Conservation (phyloP, 164 flowering plant species). For the Brasenia schreberi region DNA sequence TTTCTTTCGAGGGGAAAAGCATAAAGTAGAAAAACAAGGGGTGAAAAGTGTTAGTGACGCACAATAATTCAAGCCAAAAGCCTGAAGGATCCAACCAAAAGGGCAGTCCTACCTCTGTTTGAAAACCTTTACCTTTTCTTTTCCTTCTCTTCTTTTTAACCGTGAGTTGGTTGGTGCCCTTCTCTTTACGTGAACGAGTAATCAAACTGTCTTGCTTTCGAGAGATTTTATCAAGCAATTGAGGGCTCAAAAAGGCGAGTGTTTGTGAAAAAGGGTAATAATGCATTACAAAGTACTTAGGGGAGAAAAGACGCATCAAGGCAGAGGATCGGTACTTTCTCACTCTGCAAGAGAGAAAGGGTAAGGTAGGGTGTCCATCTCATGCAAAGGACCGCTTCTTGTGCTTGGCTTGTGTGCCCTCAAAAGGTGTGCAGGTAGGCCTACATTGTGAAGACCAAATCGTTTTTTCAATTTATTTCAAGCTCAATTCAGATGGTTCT, state of each 20-base stretch:
- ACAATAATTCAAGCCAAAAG: constrained; percentile 10
- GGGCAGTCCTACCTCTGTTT: background rate
- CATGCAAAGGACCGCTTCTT: background rate
- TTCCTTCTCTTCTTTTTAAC: background rate
- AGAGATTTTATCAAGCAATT: background rate
- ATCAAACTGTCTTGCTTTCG: background rate
- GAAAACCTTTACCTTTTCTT: background rate
- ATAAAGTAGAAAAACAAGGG: background rate
- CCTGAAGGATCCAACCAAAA: background rate
- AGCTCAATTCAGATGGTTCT: no score
- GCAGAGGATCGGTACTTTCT: background rate
- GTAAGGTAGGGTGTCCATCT: background rate
- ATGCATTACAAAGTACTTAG: background rate
- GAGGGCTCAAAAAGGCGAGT: background rate
- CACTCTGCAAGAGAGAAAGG: no score
- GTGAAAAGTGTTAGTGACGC: constrained; percentile 4
- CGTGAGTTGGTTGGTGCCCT: background rate
- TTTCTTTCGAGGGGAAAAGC: background rate
- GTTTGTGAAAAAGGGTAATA: no score
- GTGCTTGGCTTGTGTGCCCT: background rate
- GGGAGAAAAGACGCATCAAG: background rate
- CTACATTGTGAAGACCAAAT: no score
- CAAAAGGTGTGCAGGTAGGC: no score
- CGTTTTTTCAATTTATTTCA: no score
- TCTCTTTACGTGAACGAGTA: background rate